phyloP scores from a whole-genome alignment of 257 asterid species.

The Buddleja alternifolia region DNA sequence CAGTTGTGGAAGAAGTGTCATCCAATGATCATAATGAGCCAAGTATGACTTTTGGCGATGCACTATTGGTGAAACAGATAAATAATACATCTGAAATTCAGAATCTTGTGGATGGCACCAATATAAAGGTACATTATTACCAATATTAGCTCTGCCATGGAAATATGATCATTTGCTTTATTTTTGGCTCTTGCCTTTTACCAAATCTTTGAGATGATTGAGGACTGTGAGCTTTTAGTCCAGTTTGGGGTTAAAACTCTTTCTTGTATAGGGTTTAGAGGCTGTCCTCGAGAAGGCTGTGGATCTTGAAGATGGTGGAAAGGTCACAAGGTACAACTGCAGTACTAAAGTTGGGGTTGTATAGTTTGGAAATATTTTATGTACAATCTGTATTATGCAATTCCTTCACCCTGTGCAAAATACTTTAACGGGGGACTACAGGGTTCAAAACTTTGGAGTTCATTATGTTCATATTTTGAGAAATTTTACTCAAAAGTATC shows the following conservation, averaged over 20 bases:
- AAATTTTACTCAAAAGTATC: slow-evolving; percentile 10
- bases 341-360: slow-evolving; percentile 25
- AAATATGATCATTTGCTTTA: slow-evolving; percentile 17
- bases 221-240: slow-evolving; percentile 24
- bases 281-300: slow-evolving; percentile 99
- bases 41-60: slow-evolving; percentile 51
- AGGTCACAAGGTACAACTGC: slow-evolving; percentile 69
- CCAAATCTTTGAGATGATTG: slow-evolving; percentile 19
- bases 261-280: slow-evolving; percentile 79
- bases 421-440: slow-evolving; percentile 19
- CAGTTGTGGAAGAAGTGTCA: slow-evolving; percentile 55
- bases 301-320: slow-evolving; percentile 89
- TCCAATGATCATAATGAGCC: slow-evolving; percentile 60
- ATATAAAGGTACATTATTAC: slow-evolving; percentile 71
- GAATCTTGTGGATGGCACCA: slow-evolving; percentile 81
- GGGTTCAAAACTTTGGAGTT: slow-evolving; percentile 28
- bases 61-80: slow-evolving; percentile 45
- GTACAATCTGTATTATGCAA: slow-evolving; percentile 16
- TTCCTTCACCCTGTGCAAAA: slow-evolving; percentile 15
- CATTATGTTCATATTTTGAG: slow-evolving; percentile 21
- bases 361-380: slow-evolving; percentile 26
- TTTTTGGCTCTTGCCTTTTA: slow-evolving; percentile 22
- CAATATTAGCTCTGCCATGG: slow-evolving; percentile 11
- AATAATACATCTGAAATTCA: slow-evolving; percentile 75
- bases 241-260: slow-evolving; percentile 20